Evolutionary conservation across 2,329 filamentous ascomycete genomes (phyloP).

Genomic region (Macrophomina pseudophaseolina): DNA sequence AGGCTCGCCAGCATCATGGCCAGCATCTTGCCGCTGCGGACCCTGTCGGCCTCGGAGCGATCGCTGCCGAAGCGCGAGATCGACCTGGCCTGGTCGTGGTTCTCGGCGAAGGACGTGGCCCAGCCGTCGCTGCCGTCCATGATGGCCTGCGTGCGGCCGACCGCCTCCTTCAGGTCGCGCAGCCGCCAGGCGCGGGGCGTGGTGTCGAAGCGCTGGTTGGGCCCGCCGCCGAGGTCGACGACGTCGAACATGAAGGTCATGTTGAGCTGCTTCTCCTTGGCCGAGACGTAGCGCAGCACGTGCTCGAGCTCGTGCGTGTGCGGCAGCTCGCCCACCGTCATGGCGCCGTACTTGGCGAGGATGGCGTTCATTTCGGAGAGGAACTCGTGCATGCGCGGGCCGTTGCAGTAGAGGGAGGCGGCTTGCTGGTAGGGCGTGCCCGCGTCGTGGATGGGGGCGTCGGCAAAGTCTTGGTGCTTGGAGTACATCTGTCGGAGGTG

Average conservation of each 20-base stretch:
- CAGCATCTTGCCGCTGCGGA: conserved; percentile 58
- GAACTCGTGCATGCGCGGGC: conserved; percentile 71
- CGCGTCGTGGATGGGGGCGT: conserved; percentile 25
- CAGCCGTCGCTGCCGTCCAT: conserved; percentile 57
- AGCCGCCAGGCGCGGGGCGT: conserved; percentile 42
- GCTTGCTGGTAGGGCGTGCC: conserved; percentile 37
- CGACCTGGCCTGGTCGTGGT: conserved; percentile 66
- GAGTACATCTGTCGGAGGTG: conserved; percentile 1
- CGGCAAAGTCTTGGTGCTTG: conserved; percentile 21
- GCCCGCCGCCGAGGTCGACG: conserved; percentile 52
- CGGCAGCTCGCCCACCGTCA: conserved; percentile 74
- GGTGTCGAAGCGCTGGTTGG: conserved; percentile 1
- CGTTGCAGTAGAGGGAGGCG: conserved; percentile 66
- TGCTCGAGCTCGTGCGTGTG: conserved; percentile 63
- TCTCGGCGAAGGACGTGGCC: conserved; percentile 66
- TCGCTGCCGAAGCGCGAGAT: conserved; percentile 57
- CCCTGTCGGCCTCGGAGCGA: conserved; percentile 53
- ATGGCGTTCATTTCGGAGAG: conserved; percentile 67
- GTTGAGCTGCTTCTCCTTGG: conserved; percentile 63
- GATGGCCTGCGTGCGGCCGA: conserved; percentile 53
- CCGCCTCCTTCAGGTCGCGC: conserved; percentile 48
- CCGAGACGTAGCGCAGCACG: conserved; percentile 65
- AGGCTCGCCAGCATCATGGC: conserved; percentile 55
- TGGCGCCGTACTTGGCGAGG: conserved; percentile 65
- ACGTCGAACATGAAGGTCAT: conserved; percentile 75